Conservation (phyloP, 371 early-diverging fungal species). For the Lichtheimia corymbifera region DNA sequence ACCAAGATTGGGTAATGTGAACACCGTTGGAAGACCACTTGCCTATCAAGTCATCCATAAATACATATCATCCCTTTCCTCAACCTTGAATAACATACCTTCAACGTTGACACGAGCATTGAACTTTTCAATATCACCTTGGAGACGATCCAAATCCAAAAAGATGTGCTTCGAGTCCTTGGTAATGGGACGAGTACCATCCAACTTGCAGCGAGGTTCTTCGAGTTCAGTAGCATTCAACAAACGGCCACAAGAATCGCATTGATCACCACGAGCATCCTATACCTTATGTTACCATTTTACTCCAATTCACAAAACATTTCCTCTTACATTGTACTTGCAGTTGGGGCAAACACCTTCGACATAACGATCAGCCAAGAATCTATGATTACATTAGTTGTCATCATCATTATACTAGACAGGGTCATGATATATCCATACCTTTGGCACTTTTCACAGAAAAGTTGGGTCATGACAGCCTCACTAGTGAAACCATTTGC, state of each 20-base stretch:
- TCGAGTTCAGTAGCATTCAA: conserved; percentile 94
- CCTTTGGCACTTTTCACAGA: conserved; percentile 87
- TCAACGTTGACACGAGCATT: conserved; percentile 65
- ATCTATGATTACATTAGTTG: conserved; percentile 48
- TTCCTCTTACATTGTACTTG: conserved; percentile 66
- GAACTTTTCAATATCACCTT: conserved; percentile 76
- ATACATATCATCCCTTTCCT: neutral
- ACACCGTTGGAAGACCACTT: conserved; percentile 94
- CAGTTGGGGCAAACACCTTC: conserved; percentile 96
- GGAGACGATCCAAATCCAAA: conserved; percentile 85
- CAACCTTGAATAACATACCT: conserved; percentile 23
- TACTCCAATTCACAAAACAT: neutral
- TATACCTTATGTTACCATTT: conserved; percentile 6
- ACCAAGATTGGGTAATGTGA: conserved; percentile 94
- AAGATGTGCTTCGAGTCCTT: conserved; percentile 94
- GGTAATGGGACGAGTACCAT: conserved; percentile 79
- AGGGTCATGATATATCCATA: conserved; percentile 21
- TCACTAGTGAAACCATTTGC: conserved; percentile 77
- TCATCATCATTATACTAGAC: neutral
- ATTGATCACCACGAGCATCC: conserved; percentile 99
- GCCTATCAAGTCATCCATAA: conserved; percentile 23
- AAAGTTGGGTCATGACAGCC: conserved; percentile 88
- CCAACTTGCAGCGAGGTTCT: conserved; percentile 95
- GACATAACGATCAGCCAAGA: conserved; percentile 99
- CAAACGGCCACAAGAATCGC: conserved; percentile 96